Evolutionary conservation across 129 eudicot genomes (phyloP).

Genomic region (Flaveria linearis): DNA sequence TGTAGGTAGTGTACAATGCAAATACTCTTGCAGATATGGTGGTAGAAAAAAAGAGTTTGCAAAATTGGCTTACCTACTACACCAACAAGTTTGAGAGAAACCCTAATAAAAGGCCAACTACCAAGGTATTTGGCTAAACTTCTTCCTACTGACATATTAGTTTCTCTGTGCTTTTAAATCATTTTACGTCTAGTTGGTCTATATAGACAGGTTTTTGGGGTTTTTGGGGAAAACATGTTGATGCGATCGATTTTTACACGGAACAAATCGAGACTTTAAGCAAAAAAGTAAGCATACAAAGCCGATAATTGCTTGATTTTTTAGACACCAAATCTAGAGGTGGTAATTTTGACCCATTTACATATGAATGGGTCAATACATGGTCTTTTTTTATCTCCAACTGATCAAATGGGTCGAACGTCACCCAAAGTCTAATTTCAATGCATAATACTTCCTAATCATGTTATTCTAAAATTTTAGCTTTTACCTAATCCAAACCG

Average conservation of each 20-base stretch:
- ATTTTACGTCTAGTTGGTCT: slow-evolving; percentile 37
- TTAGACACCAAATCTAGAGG: slow-evolving; percentile 22
- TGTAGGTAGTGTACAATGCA: slow-evolving; percentile 87
- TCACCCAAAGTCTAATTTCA: neutral
- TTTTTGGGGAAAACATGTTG: slow-evolving; percentile 78
- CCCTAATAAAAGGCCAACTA: slow-evolving; percentile 56
- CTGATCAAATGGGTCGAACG: neutral
- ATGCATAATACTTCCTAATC: neutral
- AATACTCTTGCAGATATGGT: slow-evolving; percentile 81
- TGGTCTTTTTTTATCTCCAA: neutral
- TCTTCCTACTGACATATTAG: slow-evolving; percentile 8
- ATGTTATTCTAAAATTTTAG: neutral
- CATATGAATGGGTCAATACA: slow-evolving; percentile 2
- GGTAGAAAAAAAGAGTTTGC: slow-evolving; percentile 54
- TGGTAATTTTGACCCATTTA: slow-evolving; percentile 19
- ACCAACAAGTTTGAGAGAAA: slow-evolving; percentile 73
- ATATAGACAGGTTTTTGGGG: slow-evolving; percentile 99
- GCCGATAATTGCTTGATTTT: slow-evolving; percentile 2
- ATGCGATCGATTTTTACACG: slow-evolving; percentile 78
- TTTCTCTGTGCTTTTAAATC: slow-evolving; percentile 4
- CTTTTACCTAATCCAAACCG: neutral
- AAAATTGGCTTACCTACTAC: slow-evolving; percentile 85
- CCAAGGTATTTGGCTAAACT: slow-evolving; percentile 62
- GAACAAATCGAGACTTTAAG: slow-evolving; percentile 58
- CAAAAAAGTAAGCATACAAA: slow-evolving; percentile 58